Evolutionary conservation across 495 filamentous ascomycete species (phyloP), one percentile per base, ranked within the genome.

Genomic region (Aspergillus bridgeri): DNA sequence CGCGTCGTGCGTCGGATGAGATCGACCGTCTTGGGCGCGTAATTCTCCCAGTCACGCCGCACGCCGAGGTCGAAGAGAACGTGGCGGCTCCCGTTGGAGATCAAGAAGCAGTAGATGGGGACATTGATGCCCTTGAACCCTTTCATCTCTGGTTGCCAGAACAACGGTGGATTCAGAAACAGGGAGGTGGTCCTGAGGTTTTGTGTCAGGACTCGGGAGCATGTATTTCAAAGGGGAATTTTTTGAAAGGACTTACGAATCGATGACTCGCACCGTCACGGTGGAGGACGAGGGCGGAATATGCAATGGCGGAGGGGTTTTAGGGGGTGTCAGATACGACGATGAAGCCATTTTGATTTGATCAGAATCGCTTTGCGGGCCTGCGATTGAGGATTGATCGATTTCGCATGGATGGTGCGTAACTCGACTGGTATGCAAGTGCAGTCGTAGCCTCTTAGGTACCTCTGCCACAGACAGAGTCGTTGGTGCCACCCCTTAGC

Each of bases 1-100:
- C n/a, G n/a, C n/a, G 56, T 25, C 3, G 49, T 27, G 5, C n/a
- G n/a, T 6, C 22, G 23, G 7, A 58, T 6, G 3, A 58, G 42
- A 5, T 5, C 2, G 15, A 50, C 48, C 7, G 19, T 47, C 11
- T 42, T 1, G 1, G 56, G 56, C 2, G 56, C 5, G 48, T 24
- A 17, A 17, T 50, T 59, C 19, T 59, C 42, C 23, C 42, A 59
- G 49, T 53, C 56, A 11, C 21, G 17, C 5, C 56, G 56, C 21
- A 59, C 18, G 21, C 44, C 57, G 1, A 59, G 25, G 45, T 59
- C 57, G 23, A 59, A 54, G 0, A 59, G 5, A 3, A 59, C 3
- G n/a, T 48, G 42, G 18, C 27, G 19, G 5, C 49, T 22, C 20
- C 18, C 8, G 29, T 54, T 23, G n/a, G 43, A 45, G 25, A 59